A percentile compares a stretch with the other conserved stretches of the same genome.
Evolutionary conservation across 768 basidiomycete species (phyloP).

Genomic region (Fomitopsis pulvina): DNA sequence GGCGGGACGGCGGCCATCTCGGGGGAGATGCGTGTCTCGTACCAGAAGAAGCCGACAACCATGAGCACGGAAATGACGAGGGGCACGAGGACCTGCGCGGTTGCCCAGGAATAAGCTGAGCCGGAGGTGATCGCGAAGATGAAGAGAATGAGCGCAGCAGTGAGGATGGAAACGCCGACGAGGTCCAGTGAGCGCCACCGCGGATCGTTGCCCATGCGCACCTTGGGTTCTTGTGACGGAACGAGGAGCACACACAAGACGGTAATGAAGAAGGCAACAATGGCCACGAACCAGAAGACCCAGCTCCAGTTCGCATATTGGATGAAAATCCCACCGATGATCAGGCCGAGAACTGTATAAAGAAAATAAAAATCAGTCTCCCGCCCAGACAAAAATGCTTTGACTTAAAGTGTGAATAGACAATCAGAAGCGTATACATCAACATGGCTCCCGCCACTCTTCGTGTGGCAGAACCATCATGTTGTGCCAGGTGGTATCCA

Average conservation of each 20-base stretch:
- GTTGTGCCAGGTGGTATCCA: too few relatives aligned
- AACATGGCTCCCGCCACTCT: too few relatives aligned
- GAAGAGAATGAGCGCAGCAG: conserved; percentile 28
- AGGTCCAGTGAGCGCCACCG: conserved; percentile 27
- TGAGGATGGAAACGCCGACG: conserved; percentile 29
- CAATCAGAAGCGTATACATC: too few relatives aligned
- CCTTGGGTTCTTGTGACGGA: conserved; percentile 17
- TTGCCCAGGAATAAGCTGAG: conserved; percentile 34
- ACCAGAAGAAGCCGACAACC: conserved; percentile 35
- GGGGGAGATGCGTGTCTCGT: conserved; percentile 30
- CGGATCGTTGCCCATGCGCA: conserved; percentile 2
- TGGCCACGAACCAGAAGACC: conserved; percentile 41
- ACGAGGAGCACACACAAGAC: conserved; percentile 25
- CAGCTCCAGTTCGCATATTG: conserved; percentile 32
- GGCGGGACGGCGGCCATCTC: conserved; percentile 32
- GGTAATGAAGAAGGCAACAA: conserved; percentile 29
- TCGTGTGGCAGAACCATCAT: too few relatives aligned
- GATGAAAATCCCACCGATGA: conserved; percentile 33
- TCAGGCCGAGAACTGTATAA: conserved; percentile 27
- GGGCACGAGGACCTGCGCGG: conserved; percentile 34
- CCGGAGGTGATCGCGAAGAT: conserved; percentile 33
- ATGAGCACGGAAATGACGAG: conserved; percentile 35
- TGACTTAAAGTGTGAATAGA: too few relatives aligned
- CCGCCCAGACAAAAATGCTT: too few relatives aligned
- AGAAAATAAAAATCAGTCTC: not conserved